Evolutionary conservation across 2,329 filamentous ascomycete genomes (phyloP), one percentile per base, ranked within the genome.

Genomic region (Drechslerella stenobrocha): DNA sequence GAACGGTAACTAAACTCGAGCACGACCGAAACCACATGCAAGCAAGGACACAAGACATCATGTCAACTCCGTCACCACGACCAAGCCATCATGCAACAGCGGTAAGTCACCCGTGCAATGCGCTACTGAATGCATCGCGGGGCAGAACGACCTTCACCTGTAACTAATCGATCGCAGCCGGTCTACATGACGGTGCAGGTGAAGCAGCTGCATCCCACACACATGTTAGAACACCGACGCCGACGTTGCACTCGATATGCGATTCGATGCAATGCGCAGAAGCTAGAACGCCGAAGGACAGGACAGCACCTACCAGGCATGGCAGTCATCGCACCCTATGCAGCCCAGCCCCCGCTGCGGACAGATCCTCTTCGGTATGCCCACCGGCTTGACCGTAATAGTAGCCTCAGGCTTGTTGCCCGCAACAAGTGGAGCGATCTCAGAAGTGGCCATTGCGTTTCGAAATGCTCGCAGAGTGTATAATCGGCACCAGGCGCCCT

Each of bases 261-360:
- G 30, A 6, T 13, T 6, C 13, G 30, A 13, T 32, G 13, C 6
- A 32, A 13, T 32, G 13, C 13, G 30, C 13, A 8, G 22, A 2
- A 7, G 30, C 3, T 5, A 34, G 40, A 13, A 11, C 23, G 44
- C 22, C 44, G 18, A 26, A 46, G 22, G 22, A 46, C 22, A 46
- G 3, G n/a, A n/a, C n/a, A n/a, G 8, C n/a, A 34, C 18, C 7
- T 56, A 67, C 63, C 63, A 67, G 44, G 60, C 60, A n/a, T 67
- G 57, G 57, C 64, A 69, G 52, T 69, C 64, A 15, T 57, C 64
- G 32, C 64, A 69, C 5, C 63, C 64, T 20, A 69, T 61, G 52
- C 64, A 69, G n/a, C 64, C n/a, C n/a, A n/a, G 56, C 22, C 63
- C 63, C 35, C 64, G 63, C 40, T 61, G 52, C 46, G 64, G 64